These are phyloP conservation scores for Diaporthe ilicicola DNA, from an alignment of 2,329 filamentous ascomycete genomes.

Conservation along the genomic window DNA sequence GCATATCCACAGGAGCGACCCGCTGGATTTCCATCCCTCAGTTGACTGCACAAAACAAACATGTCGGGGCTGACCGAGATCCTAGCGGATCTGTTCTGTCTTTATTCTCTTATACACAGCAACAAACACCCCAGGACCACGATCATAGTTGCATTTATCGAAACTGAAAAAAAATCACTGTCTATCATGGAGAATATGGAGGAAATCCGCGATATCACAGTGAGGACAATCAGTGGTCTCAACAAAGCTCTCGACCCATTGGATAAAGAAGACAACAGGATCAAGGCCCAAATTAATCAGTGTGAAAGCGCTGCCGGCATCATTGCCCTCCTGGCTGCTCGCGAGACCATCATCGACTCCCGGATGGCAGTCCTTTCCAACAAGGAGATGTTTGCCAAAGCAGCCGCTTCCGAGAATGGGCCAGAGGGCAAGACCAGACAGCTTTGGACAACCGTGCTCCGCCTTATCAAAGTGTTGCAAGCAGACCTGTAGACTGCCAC, in stretches of 20 bases:
- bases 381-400: background rate
- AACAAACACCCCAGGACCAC: background rate
- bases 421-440: background rate
- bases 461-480: background rate
- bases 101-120: background rate
- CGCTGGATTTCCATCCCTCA: background rate
- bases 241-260: background rate
- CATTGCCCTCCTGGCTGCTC: background rate
- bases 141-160: background rate
- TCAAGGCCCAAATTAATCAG: background rate
- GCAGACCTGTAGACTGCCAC: background rate
- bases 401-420: background rate
- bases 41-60: background rate
- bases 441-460: background rate
- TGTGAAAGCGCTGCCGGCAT: too few relatives aligned
- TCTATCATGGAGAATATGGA: background rate
- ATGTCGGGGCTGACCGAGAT: background rate
- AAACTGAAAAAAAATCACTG: background rate
- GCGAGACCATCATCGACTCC: background rate
- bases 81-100: background rate
- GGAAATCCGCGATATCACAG: background rate
- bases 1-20: background rate
- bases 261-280: background rate
- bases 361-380: background rate
- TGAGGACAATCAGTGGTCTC: background rate